Evolutionary conservation across 352 stramenopile species (phyloP).

Genomic region (Pythium catenulatum): DNA sequence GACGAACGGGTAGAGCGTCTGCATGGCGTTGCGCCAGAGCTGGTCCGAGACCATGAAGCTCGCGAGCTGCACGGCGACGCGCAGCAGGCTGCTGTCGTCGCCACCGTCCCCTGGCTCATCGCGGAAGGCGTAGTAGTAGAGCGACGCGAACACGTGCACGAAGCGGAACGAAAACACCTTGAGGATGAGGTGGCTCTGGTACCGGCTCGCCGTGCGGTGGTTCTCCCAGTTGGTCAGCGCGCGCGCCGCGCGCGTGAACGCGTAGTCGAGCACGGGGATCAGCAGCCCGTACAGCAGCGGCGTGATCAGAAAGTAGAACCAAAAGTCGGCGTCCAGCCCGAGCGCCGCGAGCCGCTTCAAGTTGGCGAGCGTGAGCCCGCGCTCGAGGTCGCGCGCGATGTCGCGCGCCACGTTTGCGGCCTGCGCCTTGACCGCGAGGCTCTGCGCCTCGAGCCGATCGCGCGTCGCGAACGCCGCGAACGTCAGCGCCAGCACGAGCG

Average conservation of each 20-base stretch:
- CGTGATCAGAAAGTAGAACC: slow-evolving; percentile 92
- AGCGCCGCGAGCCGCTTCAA: slow-evolving; percentile 74
- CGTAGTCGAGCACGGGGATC: slow-evolving; percentile 86
- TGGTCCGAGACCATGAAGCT: slow-evolving; percentile 96
- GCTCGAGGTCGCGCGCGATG: slow-evolving; percentile 66
- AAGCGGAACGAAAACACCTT: slow-evolving; percentile 99
- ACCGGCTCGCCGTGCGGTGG: slow-evolving; percentile 90
- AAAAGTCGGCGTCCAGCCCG: slow-evolving; percentile 88
- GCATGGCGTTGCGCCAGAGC: slow-evolving; percentile 96
- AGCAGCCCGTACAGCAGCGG: slow-evolving; percentile 92
- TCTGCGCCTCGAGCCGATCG: slow-evolving; percentile 83
- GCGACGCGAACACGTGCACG: slow-evolving; percentile 96
- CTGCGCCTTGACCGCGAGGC: slow-evolving; percentile 68
- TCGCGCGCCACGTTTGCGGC: slow-evolving; percentile 72
- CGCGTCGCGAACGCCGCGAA: slow-evolving; percentile 86
- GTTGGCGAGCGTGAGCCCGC: slow-evolving; percentile 80
- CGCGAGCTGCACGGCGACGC: slow-evolving; percentile 95
- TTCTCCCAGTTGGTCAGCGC: slow-evolving; percentile 97
- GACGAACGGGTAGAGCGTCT: slow-evolving; percentile 91
- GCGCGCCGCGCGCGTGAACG: slow-evolving; percentile 92
- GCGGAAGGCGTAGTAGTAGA: slow-evolving; percentile 97
- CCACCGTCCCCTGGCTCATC: slow-evolving; percentile 49
- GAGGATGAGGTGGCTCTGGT: slow-evolving; percentile 96
- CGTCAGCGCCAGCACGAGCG: slow-evolving; percentile 74
- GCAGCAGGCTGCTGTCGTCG: slow-evolving; percentile 82